Evolutionary conservation across 306 rosid genomes (phyloP), one percentile per base, ranked within the genome.

Genomic region (Trichosanthes truncata): DNA sequence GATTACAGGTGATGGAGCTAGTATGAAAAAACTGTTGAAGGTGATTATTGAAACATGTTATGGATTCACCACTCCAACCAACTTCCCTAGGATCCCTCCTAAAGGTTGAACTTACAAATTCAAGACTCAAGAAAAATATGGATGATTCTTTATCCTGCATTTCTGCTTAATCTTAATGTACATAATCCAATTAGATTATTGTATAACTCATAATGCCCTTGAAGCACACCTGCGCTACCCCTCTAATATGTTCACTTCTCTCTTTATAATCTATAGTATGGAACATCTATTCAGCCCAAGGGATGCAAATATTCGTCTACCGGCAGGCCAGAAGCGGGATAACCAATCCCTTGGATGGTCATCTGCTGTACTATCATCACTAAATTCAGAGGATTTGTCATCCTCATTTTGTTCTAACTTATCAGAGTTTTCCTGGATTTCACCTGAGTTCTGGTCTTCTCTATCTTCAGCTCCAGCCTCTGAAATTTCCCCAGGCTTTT

Each of bases 401-500:
- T 78, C 73, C 74, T 71, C 90, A 78, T 85, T 87, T 5, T 84
- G 65, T 78, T 84, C 90, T 35, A 35, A 85, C 9, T 79, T 78
- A 73, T 85, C 92, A 61, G 21, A 81, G 26, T 83, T 83, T 59
- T 82, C 82, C 68, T 76, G 89, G 67, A 51, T 87, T 77, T 88
- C 87, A 45, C 85, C 82, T 21, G 84, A 62, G 51, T 68, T 82
- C 80, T 79, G 82, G 67, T 78, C 88, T 36, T 46, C 82, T 71
- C 85, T 86, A 55, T 84, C 89, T 51, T 83, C 87, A 7, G 78
- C 79, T 38, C 87, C 86, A 59, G 29, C 96, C 46, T 89, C 92
- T 1, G 97, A 76, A 59, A 95, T 95, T 85, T 95, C 94, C 76
- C 97, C 97, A 3, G 99, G 99, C 80, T 89, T 95, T 86, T 91